Base-by-base conservation (phyloP, 2,329 filamentous ascomycete species). In the Rutstroemia sp. region DNA sequence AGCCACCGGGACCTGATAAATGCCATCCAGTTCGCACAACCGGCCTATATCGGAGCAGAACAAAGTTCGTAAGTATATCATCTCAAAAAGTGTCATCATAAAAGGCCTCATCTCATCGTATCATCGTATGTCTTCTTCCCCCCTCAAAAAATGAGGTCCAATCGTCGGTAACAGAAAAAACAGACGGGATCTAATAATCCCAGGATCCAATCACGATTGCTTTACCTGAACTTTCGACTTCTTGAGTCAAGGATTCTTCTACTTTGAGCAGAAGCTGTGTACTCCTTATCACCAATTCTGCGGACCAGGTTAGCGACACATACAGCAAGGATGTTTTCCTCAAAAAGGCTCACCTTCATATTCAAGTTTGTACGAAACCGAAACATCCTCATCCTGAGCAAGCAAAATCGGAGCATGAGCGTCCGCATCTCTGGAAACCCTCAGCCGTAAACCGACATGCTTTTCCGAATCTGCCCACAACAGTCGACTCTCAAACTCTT, bases 371-470 rank as follows among this genome's bases (percentile, higher is more conserved):
- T 90, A 94, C 54, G 77, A 82, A 9, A 88, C 81, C 3, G 84
- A 77, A n/a, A 79, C 71, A 46, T 90, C 83, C 51, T 84, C 80
- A 48, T 58, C 60, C 19, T 45, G 57, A 9, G 72, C 73, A 2
- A 75, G 73, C n/a, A 82, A 71, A 9, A 88, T 71, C 80, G 57
- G 73, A 65, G 51, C 70, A 65, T 65, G 68, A 71, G 65, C 72
- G 68, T 67, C 64, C 44, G 73, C 74, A 54, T 75, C 76, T 66
- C 83, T 77, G 21, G 71, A 73, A 17, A 92, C 84, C 9, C 78
- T 77, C 62, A 94, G 82, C 46, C 80, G 81, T 56, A 94, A 71
- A 0, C 89, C 89, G 19, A 89, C 82, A 57, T 82, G 79, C 63
- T 79, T 79, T 1, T 73, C 69, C 3, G 75, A 70, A 64, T 85